Evolutionary conservation across 805 yeast species (phyloP), one percentile per base, ranked within the genome.

Genomic region (Wickerhamomyces silvicola): DNA sequence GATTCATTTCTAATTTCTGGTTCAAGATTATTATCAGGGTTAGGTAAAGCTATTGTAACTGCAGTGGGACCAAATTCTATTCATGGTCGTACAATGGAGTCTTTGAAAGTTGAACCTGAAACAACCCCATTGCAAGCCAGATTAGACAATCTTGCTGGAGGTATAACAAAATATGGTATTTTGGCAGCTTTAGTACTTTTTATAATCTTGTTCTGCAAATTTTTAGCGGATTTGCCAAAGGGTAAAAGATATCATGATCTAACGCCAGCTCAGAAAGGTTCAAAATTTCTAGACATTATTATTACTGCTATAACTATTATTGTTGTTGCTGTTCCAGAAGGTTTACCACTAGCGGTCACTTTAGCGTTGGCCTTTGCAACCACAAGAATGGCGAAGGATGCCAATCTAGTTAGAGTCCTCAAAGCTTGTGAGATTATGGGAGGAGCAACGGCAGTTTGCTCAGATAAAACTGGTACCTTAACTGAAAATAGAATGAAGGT

Each of bases 281-380:
- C 84, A 34, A 72, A 71, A 43, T 88, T 88, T 46, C 65, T 92
- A 63, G 80, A 85, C 48, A 83, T 90, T 35, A 66, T 92, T 38
- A 92, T 92, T 50, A 85, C 92, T 16, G 81, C 97, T 1, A 82
- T 92, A 38, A 87, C 98, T 0, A 72, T 92, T 46, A 78, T 92
- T 18, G 98, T 90, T 11, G 98, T 92, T 31, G 99, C 98, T 0
- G 95, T 92, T n/a, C 99, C 99, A 4, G 99, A 92, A 61, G 99
- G 99, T 40, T 70, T 92, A 36, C 99, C 99, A 2, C 66, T 92
- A 35, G 99, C 99, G 2, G 98, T 92, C 12, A 92, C 99, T 1
- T 68, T 92, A 28, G 95, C 98, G 0, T 66, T 92, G 44, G 98
- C 98, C 0, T 92, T 92, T 65, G 98, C 99, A 2, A 92, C 98